Conservation (phyloP, 192 early-diverging fungal species). For the Funneliformis geosporum region DNA sequence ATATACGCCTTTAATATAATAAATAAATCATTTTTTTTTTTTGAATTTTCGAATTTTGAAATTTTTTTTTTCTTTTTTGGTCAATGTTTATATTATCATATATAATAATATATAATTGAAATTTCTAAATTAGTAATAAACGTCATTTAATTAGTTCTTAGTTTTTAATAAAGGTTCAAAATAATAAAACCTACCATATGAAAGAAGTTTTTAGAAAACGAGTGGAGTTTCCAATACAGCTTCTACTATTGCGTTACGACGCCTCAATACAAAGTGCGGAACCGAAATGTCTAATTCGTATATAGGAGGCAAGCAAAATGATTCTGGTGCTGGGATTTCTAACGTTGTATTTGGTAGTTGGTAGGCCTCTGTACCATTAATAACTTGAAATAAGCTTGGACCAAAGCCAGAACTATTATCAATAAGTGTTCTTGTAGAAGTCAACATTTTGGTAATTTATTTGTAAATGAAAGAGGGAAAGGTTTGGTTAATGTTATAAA, state of each 20-base stretch:
- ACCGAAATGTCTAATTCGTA: slow-evolving; percentile 16
- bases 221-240: slow-evolving; percentile 20
- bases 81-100: too few relatives aligned
- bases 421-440: neutral
- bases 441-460: neutral
- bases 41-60: neutral
- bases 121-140: too few relatives aligned
- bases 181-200: neutral
- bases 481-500: too few relatives aligned
- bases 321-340: neutral
- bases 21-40: neutral
- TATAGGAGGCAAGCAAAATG: slow-evolving; percentile 3
- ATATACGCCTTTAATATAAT: neutral
- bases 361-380: neutral
- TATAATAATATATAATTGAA: too few relatives aligned
- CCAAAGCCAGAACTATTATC: slow-evolving; percentile 20
- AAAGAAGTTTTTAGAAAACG: slow-evolving; percentile 1
- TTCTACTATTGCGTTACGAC: slow-evolving; percentile 26
- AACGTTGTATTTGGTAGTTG: neutral
- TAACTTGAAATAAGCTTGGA: neutral
- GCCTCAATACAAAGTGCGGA: slow-evolving; percentile 13
- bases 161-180: neutral
- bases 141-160: too few relatives aligned
- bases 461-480: neutral
- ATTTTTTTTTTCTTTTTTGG: too few relatives aligned